Conservation (phyloP, 257 asterid genomes). For the Solanum neorickii region DNA sequence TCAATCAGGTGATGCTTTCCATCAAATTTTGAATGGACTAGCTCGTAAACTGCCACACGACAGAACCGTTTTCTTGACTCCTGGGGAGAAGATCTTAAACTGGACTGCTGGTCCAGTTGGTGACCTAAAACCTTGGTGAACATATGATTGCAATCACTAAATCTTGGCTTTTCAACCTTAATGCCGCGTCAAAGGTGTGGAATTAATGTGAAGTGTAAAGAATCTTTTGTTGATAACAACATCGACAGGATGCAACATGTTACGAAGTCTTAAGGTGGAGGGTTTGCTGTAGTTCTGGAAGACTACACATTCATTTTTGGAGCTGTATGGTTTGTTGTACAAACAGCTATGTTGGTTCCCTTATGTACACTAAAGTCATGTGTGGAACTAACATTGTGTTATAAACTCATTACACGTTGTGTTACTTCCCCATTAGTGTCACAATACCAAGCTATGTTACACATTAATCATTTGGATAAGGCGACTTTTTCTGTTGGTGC, state of each 20-base stretch:
- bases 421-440: not conserved
- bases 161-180: not conserved
- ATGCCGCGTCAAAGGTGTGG: not conserved
- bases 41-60: slow-evolving; percentile 78
- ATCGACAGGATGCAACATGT: not conserved
- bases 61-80: slow-evolving; percentile 30
- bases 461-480: not conserved
- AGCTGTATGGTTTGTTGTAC: not conserved
- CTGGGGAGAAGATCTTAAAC: slow-evolving; percentile 56
- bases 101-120: slow-evolving; percentile 88
- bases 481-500: not conserved
- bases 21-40: slow-evolving; percentile 79
- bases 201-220: not conserved
- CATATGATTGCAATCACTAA: not conserved
- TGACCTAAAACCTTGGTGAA: slow-evolving; percentile 78
- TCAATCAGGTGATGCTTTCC: slow-evolving; percentile 86
- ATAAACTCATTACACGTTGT: not conserved
- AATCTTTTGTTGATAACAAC: not conserved
- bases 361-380: not conserved
- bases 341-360: not conserved
- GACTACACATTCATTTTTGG: not conserved
- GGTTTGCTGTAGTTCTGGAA: not conserved
- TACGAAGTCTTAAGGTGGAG: not conserved
- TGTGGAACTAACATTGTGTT: not conserved
- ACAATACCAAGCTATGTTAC: not conserved